Conservation (phyloP, 2,329 filamentous ascomycete species). For the Talaromyces rugulosus region DNA sequence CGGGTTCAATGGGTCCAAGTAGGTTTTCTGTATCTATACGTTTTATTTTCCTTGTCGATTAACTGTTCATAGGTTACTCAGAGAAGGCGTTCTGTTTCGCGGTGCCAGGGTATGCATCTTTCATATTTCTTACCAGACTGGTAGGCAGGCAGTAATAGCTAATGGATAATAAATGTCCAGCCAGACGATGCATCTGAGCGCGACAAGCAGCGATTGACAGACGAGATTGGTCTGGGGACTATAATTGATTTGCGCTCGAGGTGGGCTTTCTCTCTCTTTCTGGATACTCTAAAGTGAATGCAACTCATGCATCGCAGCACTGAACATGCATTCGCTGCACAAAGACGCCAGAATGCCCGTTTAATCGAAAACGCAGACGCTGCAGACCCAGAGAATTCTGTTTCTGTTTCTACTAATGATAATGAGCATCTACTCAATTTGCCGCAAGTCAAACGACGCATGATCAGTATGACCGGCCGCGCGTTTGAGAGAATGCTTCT, state of each 20-base stretch:
- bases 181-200: constrained; percentile 65
- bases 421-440: constrained; percentile 56
- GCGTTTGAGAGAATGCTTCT: constrained; percentile 66
- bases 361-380: constrained; percentile 24
- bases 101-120: constrained; percentile 53
- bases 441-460: constrained; percentile 57
- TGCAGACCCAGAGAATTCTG: constrained; percentile 28
- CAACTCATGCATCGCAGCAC: constrained; percentile 47
- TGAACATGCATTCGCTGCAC: constrained; percentile 65
- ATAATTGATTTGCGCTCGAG: constrained; percentile 77
- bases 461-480: constrained; percentile 70
- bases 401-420: constrained; percentile 38
- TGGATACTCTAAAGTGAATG: too few species aligned
- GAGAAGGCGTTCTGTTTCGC: constrained; percentile 63
- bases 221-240: constrained; percentile 62
- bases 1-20: constrained; percentile 53
- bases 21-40: constrained; percentile 18
- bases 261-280: constrained; percentile 37
- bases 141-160: background rate
- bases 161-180: constrained; percentile 13
- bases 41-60: background rate
- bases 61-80: constrained; percentile 39
- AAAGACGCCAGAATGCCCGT: constrained; percentile 51
- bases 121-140: background rate
- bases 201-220: constrained; percentile 58